Evolutionary conservation across 768 basidiomycete species (phyloP), one percentile per base, ranked within the genome.

Genomic region (Rubroboletus satanas): DNA sequence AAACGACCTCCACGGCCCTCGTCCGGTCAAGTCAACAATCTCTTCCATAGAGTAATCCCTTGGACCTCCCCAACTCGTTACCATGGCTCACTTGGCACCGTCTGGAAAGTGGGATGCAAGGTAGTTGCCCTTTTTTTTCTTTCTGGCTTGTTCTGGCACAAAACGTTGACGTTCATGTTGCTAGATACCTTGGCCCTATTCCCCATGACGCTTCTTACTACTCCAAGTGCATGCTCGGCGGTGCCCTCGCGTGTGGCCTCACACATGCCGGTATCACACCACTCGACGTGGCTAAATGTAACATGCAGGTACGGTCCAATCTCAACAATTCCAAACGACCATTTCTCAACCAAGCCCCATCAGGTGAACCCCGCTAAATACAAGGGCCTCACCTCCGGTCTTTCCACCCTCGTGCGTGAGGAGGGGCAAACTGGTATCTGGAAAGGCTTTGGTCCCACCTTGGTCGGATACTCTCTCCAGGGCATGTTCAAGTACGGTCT

Each of bases 401-500:
- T 93, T 59, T 77, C 79, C 54, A 78, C 79, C 37, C 83, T 94
- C 67, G 51, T 88, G 52, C 82, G 81, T 39, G 90, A 92, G 71
- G 90, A 95, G 74, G 90, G 94, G 65, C 73, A 84, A 56, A 83
- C 73, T 37, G 95, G 92, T 73, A 83, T 97, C 73, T 89, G 93
- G 85, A 98, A 96, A 74, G 95, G 95, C 66, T 78, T 97, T 69
- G 90, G 90, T 36, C 95, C 95, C 51, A 98, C 95, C 56, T 78
- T 93, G 59, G 79, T 96, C 74, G 93, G 95, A 60, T 95, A 95
- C 79, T 91, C 92, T 9, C 81, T 93, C 65, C 95, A 97, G 77
- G 95, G 95, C 71, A 87, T 94, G 83, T 93, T 96, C 88, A 98
- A 98, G 77, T 97, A 92, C 73, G 95, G 95, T 77, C 90, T 95